These are phyloP conservation scores for Papiliotrema fonsecae DNA, from an alignment of 1,284 basidiomycete genomes.

Conservation along the genomic window DNA sequence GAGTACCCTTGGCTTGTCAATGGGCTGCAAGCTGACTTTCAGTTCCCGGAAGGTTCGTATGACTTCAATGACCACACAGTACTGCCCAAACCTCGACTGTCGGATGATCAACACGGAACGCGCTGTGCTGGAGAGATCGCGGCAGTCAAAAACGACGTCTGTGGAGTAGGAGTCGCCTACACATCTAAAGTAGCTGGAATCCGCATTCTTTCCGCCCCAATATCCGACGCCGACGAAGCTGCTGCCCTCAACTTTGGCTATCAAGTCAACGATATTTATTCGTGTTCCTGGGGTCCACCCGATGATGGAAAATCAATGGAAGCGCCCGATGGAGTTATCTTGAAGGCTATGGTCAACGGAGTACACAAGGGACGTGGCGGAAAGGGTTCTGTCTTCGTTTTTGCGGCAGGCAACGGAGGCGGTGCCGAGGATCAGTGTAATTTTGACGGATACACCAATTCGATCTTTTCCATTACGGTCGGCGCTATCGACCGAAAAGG, in stretches of 20 bases:
- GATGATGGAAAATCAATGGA: constrained; percentile 96
- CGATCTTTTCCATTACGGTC: constrained; percentile 93
- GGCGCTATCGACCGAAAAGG: constrained; percentile 90
- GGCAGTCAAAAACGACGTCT: constrained; percentile 92
- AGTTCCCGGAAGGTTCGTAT: constrained; percentile 87
- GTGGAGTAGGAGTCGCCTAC: constrained; percentile 93
- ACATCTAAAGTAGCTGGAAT: constrained; percentile 86
- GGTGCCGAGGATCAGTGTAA: constrained; percentile 93
- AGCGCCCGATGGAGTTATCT: constrained; percentile 83
- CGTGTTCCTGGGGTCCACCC: constrained; percentile 96
- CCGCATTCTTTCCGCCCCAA: constrained; percentile 93
- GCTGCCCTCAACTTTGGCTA: constrained; percentile 89
- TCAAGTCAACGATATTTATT: constrained; percentile 88
- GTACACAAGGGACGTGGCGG: constrained; percentile 85
- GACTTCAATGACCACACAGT: constrained; percentile 94
- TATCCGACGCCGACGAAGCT: constrained; percentile 97
- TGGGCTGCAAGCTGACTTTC: no score
- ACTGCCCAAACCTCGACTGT: constrained; percentile 79
- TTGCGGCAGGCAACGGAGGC: constrained; percentile 96
- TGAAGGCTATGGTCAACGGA: constrained; percentile 92
- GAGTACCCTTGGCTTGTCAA: constrained; percentile 47
- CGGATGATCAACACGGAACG: constrained; percentile 95
- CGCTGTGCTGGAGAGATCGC: constrained; percentile 97
- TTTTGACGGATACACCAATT: constrained; percentile 99
- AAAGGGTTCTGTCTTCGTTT: constrained; percentile 92